Conservation (phyloP, 2,329 filamentous ascomycete species). For the Colletotrichum chrysophilum region DNA sequence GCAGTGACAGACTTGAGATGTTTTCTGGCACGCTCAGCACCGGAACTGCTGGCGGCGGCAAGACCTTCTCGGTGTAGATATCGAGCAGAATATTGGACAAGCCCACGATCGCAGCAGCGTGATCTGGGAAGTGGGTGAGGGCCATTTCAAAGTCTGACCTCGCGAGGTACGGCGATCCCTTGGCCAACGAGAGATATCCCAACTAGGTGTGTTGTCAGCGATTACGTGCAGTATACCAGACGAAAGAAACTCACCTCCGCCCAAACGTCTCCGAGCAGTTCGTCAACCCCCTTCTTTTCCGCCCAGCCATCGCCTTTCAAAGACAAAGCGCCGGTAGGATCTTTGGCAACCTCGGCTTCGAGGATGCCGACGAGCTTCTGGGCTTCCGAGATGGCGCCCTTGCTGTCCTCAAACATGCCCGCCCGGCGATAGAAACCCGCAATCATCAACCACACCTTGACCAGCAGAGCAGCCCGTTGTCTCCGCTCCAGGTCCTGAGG, state of each 20-base stretch:
- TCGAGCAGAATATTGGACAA: constrained; percentile 87
- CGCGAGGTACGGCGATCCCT: constrained; percentile 69
- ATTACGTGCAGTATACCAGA: neutral
- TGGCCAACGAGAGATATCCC: constrained; percentile 69
- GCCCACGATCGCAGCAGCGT: constrained; percentile 79
- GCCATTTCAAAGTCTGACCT: constrained; percentile 83
- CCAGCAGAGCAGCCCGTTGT: constrained; percentile 60
- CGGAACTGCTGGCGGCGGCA: constrained; percentile 61
- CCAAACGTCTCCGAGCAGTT: constrained; percentile 83
- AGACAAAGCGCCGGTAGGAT: constrained; percentile 66
- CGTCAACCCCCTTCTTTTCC: constrained; percentile 79
- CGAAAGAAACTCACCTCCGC: constrained; percentile 67
- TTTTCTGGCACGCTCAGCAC: constrained; percentile 40
- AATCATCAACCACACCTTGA: constrained; percentile 90
- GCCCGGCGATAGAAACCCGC: constrained; percentile 87
- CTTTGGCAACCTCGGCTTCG: constrained; percentile 68
- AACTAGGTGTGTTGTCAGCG: constrained; percentile 53
- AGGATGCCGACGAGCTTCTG: constrained; percentile 74
- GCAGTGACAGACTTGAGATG: constrained; percentile 17
- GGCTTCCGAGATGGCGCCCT: constrained; percentile 82
- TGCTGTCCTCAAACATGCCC: constrained; percentile 78
- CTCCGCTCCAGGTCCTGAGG: constrained; percentile 57
- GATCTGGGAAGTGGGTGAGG: constrained; percentile 79
- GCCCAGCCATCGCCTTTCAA: constrained; percentile 77
- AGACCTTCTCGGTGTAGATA: constrained; percentile 74